Evolutionary conservation across 192 early-diverging fungal genomes (phyloP), one percentile per base, ranked within the genome.

Genomic region (Hyaloraphidium curvatum): DNA sequence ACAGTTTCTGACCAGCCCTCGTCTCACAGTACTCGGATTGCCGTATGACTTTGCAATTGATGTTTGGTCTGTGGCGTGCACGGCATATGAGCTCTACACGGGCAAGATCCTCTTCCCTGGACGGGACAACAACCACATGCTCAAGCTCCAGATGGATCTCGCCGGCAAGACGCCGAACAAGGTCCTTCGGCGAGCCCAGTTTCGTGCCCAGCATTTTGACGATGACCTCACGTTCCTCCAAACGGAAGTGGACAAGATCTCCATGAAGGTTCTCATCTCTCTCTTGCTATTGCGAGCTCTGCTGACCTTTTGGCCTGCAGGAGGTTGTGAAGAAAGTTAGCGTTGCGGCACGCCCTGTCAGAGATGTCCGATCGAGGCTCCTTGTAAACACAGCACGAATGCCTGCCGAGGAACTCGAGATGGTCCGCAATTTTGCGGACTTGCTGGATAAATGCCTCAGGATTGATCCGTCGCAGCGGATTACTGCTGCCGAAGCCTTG

Each of bases 21-120:
- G 25, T 55, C 9, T 14, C 55, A 3, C 56, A 84, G 81, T 96
- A 19, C 61, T 98, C 19, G 91, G 91, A 0, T 54, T 92, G 22
- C 72, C 83, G 0, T 94, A 93, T 58, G 88, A 91, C 64, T 75
- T 68, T 41, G 76, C 84, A 1, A 65, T 96, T 35, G 94, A 98
- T 60, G 81, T 96, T 58, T 98, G 91, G 92, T 93, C 91, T 23
- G 76, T 94, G 21, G 94, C 80, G 3, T 90, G 81, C 55, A 91
- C 91, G 25, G 67, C 96, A 17, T 98, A 86, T 59, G 94, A 98
- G 71, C 67, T 96, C 30, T 91, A 83, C 59, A 96, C 91, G 1
- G 94, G 91, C 35, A 83, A 84, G 66, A 91, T 96, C 31, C 62
- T 98, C 48, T 95, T 96, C 57, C 86, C 91, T 4, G 94, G 91